A percentile compares a stretch with the other conserved stretches of the same genome.
phyloP scores from a whole-genome alignment of 1,139 yeast species.

The Tardiomyces digboiensis region DNA sequence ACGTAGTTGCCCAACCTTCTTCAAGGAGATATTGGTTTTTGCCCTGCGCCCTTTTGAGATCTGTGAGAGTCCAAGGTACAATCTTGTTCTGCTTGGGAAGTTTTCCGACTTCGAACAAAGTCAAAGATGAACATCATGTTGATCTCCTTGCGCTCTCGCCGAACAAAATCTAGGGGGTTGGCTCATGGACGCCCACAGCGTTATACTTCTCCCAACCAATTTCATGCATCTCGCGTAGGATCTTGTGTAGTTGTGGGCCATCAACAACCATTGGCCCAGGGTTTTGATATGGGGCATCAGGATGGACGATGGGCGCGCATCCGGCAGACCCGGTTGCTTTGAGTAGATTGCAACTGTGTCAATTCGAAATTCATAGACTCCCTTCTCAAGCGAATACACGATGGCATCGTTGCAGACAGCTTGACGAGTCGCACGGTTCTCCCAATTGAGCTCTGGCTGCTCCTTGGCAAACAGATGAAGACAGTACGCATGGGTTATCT shows the following conservation, averaged over 20 bases:
- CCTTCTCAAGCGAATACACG: constrained; percentile 46
- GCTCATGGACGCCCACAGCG: constrained; percentile 49
- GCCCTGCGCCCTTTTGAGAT: not conserved
- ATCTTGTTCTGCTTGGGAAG: constrained; percentile 4
- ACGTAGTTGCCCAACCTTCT: constrained; percentile 49
- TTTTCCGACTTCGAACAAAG: constrained; percentile 35
- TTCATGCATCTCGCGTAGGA: constrained; percentile 44
- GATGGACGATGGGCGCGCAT: constrained; percentile 40
- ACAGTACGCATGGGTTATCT: constrained; percentile 43
- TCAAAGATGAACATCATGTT: constrained; percentile 45
- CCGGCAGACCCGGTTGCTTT: constrained; percentile 39
- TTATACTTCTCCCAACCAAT: constrained; percentile 38
- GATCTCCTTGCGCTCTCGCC: constrained; percentile 41
- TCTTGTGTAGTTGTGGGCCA: constrained; percentile 50
- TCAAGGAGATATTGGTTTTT: not conserved
- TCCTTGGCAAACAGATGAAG: constrained; percentile 41
- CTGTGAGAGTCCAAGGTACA: not conserved
- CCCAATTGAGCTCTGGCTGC: constrained; percentile 58
- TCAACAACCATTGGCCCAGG: constrained; percentile 28
- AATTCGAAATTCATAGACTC: constrained; percentile 51
- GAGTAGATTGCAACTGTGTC: constrained; percentile 48
- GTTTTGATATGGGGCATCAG: constrained; percentile 36
- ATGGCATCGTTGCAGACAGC: constrained; percentile 43
- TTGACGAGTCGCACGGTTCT: constrained; percentile 39
- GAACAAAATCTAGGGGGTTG: constrained; percentile 34